Conservation (phyloP, 2,329 filamentous ascomycete genomes). For the Colletotrichum tamarilloi region DNA sequence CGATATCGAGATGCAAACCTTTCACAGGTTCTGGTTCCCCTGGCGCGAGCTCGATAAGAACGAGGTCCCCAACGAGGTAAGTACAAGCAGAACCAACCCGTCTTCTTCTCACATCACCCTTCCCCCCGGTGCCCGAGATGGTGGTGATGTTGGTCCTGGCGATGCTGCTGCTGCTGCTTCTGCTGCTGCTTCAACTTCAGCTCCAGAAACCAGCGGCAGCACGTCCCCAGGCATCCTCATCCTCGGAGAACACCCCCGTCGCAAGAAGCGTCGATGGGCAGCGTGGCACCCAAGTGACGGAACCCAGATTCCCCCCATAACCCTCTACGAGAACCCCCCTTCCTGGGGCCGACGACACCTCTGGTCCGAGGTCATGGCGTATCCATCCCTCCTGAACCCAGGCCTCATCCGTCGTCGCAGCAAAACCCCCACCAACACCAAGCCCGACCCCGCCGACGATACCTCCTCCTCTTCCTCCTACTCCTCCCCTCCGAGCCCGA, state of each 20-base stretch:
- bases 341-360: conserved; percentile 24
- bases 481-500: neutral
- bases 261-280: neutral
- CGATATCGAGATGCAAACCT: conserved; percentile 31
- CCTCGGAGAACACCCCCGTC: neutral
- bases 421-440: neutral
- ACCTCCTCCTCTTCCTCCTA: no score
- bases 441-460: neutral
- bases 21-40: conserved; percentile 31
- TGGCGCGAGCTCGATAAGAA: conserved; percentile 30
- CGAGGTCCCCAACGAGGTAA: conserved; percentile 26
- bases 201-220: neutral
- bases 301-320: neutral
- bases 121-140: neutral
- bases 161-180: neutral
- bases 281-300: neutral
- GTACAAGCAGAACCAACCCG: neutral
- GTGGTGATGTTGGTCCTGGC: neutral
- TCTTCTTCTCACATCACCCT: neutral
- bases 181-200: neutral
- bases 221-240: neutral
- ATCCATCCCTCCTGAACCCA: neutral
- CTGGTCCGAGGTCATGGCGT: neutral
- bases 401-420: neutral
- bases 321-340: neutral